Evolutionary conservation across 2,329 filamentous ascomycete genomes (phyloP), one percentile per base, ranked within the genome.

Genomic region (Epichloe typhina): DNA sequence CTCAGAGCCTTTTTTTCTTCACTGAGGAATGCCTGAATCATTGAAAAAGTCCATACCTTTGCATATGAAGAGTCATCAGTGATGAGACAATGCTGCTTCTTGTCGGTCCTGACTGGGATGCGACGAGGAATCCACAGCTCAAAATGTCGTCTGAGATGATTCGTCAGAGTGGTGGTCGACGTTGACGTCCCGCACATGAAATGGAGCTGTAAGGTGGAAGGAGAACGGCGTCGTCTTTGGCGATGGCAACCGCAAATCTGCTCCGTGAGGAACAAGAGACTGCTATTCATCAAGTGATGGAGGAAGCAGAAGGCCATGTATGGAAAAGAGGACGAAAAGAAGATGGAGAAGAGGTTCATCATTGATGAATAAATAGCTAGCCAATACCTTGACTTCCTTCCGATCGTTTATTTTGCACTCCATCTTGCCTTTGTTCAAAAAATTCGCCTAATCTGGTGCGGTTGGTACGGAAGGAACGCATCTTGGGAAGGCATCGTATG

Each of bases 101-200:
- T 46, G 44, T 38, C 33, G 13, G 44, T 5, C 44, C 44, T 37
- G 44, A 38, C 44, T 42, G 44, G 44, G 44, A 46, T 21, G 23
- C 26, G 43, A 46, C 44, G 17, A 46, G 33, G 44, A 46, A 46
- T n/a, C 26, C 44, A 38, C 31, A 36, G 44, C 44, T 33, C 33
- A 15, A 37, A 37, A 46, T 46, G 44, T 46, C 44, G 44, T 31
- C 44, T 46, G 44, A 46, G 44, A 46, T 46, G 44, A 46, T 46
- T 46, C 4, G 26, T 15, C 9, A 38, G 15, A 46, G 44, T 33
- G 13, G 42, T 44, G 23, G 42, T 31, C 23, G 21, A 31, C n/a
- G 19, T 44, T 44, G 42, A 31, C 23, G 17, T 41, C 36, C 15
- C 40, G 40, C 40, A 17, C n/a, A 42, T 19, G 40, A 23, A 42